Evolutionary conservation across 164 flowering plant genomes (phyloP), one percentile per base, ranked within the genome.

Genomic region (Brasenia schreberi): DNA sequence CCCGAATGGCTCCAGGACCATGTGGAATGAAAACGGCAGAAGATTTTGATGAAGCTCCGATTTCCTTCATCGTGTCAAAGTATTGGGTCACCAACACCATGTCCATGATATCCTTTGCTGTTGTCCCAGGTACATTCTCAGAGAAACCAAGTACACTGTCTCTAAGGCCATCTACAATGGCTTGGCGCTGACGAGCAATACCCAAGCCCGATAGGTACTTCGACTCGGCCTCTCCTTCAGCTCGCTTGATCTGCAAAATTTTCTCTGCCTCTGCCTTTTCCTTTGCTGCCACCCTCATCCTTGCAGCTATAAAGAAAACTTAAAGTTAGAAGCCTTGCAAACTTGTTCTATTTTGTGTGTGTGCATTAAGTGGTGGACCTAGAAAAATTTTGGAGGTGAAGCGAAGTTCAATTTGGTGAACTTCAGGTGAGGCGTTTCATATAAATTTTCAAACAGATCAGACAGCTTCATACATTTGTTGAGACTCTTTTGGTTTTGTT

Each of bases 201-300:
- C 96, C 96, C 49, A 89, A 73, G 12, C 96, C 96, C 16, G 89
- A 69, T n/a, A 89, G 76, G 69, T 85, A 89, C 66, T 87, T 87
- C 14, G 92, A 72, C 74, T 89, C 96, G 0, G 96, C 92, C 1
- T 89, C 91, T 75, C 92, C 92, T 64, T 87, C 96, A 0, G 92
- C 96, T 65, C 84, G 73, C 81, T 89, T 89, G 43, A 89, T 87
- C 79, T 87, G 92, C 74, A 87, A 52, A 45, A 87, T 85, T 78
- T 89, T 87, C 77, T 87, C 92, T 19, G 90, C 92, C 74, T 89
- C 96, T 6, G 92, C 96, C 81, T 83, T 89, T 65, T 89, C 96
- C 70, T 66, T 84, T 18, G 91, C 83, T 63, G 92, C 96, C 62
- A 81, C 73, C 78, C 96, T 89, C 84, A 87, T 39, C 71, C 96